Percentiles rank a stretch among this genome's conserved stretches.
phyloP scores from a whole-genome alignment of 495 filamentous ascomycete species.

The Penicillium canariense region DNA sequence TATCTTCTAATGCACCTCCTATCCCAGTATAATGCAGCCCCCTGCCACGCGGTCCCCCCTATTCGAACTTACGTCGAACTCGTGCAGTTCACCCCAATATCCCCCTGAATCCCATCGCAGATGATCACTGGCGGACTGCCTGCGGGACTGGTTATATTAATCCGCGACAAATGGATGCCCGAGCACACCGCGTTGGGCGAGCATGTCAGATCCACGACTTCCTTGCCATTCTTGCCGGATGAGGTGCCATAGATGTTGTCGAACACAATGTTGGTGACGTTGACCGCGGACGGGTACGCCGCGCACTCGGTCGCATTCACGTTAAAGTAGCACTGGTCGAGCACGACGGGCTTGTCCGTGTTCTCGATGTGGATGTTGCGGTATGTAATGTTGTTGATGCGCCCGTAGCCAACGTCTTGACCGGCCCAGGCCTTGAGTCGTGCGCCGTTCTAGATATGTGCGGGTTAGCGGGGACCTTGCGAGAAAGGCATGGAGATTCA shows the following conservation, averaged over 20 bases:
- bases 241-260: conserved; percentile 55
- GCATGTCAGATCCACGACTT: conserved; percentile 51
- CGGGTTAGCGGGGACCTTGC: no score
- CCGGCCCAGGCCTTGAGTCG: conserved; percentile 58
- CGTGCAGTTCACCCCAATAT: conserved; percentile 47
- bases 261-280: conserved; percentile 54
- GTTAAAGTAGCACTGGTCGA: conserved; percentile 60
- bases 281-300: conserved; percentile 49
- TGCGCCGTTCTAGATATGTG: conserved; percentile 54
- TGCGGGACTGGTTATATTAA: conserved; percentile 49
- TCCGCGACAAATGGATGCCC: conserved; percentile 49
- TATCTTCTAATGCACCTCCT: no score
- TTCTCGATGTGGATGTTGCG: conserved; percentile 55
- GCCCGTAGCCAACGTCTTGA: conserved; percentile 51
- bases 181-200: conserved; percentile 54
- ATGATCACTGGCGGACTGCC: conserved; percentile 45
- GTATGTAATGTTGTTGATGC: conserved; percentile 59
- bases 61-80: conserved; percentile 3
- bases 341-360: conserved; percentile 51
- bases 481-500: no score
- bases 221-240: conserved; percentile 47
- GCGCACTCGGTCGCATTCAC: conserved; percentile 49
- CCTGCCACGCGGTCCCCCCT: no score
- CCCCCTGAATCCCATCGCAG: conserved; percentile 52
- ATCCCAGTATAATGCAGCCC: no score